phyloP scores from a whole-genome alignment of 2,329 filamentous ascomycete species.

The Aureobasidium melanogenum region DNA sequence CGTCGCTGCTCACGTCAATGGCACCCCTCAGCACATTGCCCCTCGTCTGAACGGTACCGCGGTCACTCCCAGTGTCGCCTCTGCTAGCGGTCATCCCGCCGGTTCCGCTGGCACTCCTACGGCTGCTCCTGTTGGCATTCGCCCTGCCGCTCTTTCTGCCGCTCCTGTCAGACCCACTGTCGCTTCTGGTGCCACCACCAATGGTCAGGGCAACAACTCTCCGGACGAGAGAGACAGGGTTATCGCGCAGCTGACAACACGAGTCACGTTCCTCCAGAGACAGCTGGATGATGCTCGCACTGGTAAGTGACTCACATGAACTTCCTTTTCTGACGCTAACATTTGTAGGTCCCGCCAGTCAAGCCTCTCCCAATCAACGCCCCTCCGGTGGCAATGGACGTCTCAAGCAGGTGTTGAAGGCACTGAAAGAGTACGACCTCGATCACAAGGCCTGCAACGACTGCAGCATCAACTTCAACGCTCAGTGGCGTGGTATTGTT shows the following conservation, averaged over 20 bases:
- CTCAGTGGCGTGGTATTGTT: background rate
- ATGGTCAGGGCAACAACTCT: background rate
- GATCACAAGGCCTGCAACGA: constrained; percentile 2
- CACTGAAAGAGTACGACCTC: background rate
- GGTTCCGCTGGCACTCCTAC: background rate
- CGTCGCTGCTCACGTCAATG: background rate
- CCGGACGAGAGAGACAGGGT: background rate
- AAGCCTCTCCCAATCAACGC: background rate
- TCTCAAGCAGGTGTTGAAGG: background rate
- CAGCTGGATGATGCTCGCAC: background rate
- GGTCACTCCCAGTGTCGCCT: background rate
- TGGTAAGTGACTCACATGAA: background rate
- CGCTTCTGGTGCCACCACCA: background rate
- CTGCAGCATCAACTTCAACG: background rate
- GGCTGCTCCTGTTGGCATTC: background rate
- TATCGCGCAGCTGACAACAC: background rate
- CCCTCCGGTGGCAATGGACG: background rate
- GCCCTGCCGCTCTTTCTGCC: background rate
- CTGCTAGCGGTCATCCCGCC: background rate
- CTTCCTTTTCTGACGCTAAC: background rate
- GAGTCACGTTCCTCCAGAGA: background rate
- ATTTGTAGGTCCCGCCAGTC: background rate
- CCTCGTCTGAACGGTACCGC: background rate
- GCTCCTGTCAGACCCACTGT: background rate
- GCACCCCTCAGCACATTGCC: background rate